A percentile compares a stretch with the other conserved stretches of the same genome.
These are phyloP conservation scores for Dictyostelium purpureum DNA, from an alignment of 78 protist genomes.

Conservation along the genomic window DNA sequence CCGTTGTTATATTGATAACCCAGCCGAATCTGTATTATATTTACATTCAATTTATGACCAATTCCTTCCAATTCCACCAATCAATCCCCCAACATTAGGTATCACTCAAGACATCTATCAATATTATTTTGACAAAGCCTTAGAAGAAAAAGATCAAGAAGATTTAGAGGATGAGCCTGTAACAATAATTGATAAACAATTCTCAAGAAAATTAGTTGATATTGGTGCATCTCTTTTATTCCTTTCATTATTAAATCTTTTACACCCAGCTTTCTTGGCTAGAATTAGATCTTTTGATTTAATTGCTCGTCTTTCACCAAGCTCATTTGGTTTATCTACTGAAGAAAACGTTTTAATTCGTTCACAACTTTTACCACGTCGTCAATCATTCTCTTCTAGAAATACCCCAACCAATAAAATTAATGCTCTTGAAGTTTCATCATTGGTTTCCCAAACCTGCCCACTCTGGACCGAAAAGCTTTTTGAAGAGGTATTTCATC, in stretches of 20 bases:
- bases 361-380: slow-evolving; percentile 30
- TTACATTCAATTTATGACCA: slow-evolving; percentile 72
- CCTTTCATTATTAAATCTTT: slow-evolving; percentile 23
- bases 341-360: slow-evolving; percentile 39
- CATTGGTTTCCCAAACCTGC: slow-evolving; percentile 16
- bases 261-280: slow-evolving; percentile 62
- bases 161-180: slow-evolving; percentile 44
- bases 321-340: slow-evolving; percentile 22
- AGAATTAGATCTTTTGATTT: slow-evolving; percentile 64
- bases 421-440: slow-evolving; percentile 44
- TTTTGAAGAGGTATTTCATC: slow-evolving; percentile 57
- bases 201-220: slow-evolving; percentile 26
- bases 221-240: slow-evolving; percentile 41
- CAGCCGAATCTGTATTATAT: slow-evolving; percentile 45
- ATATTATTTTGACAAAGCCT: slow-evolving; percentile 43
- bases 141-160: slow-evolving; percentile 66
- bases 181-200: slow-evolving; percentile 8
- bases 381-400: slow-evolving; percentile 53
- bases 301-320: slow-evolving; percentile 47
- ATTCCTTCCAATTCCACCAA: slow-evolving; percentile 60
- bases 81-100: slow-evolving; percentile 64
- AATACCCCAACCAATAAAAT: slow-evolving; percentile 59
- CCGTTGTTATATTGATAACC: slow-evolving; percentile 28
- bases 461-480: slow-evolving; percentile 48
- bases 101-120: slow-evolving; percentile 70